phyloP scores from a whole-genome alignment of 495 filamentous ascomycete genomes.

The Neurospora sp. region DNA sequence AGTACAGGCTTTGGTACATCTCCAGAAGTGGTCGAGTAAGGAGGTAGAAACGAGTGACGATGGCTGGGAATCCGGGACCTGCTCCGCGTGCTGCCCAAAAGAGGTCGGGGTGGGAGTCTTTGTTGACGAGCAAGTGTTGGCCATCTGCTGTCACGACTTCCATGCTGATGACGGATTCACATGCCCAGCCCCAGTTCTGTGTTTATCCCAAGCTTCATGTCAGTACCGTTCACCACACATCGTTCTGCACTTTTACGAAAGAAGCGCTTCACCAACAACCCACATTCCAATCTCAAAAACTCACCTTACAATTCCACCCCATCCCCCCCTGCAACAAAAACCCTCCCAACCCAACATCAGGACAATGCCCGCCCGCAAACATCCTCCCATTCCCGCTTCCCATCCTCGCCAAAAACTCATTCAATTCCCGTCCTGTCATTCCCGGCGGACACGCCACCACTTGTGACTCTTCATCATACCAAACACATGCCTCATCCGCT shows the following conservation, averaged over 20 bases:
- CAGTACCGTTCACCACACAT: not conserved
- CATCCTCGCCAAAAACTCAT: conserved; percentile 21
- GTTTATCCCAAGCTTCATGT: not conserved
- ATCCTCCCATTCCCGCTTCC: conserved; percentile 27
- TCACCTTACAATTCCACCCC: conserved; percentile 43
- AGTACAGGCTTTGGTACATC: conserved; percentile 34
- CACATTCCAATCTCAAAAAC: conserved; percentile 8
- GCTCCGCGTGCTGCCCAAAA: conserved; percentile 43
- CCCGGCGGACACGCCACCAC: conserved; percentile 33
- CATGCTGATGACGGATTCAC: conserved; percentile 35
- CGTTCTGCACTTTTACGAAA: no score
- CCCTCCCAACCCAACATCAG: conserved; percentile 45
- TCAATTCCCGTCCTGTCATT: conserved; percentile 34
- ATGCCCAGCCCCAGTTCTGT: conserved; percentile 45
- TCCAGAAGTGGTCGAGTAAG: conserved; percentile 18
- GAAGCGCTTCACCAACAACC: not conserved
- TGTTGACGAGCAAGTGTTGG: conserved; percentile 26
- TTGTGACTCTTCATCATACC: conserved; percentile 23
- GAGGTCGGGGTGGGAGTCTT: conserved; percentile 34
- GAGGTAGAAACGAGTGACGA: conserved; percentile 40
- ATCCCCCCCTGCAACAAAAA: conserved; percentile 46
- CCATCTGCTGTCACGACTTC: conserved; percentile 41
- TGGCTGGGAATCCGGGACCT: conserved; percentile 41
- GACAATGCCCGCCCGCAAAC: conserved; percentile 46
- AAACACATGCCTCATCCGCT: conserved; percentile 11